Percentiles rank a stretch among this genome's conserved stretches.
Evolutionary conservation across 169 alveolate species (phyloP).

Genomic region (Cryptosporidium sp.): DNA sequence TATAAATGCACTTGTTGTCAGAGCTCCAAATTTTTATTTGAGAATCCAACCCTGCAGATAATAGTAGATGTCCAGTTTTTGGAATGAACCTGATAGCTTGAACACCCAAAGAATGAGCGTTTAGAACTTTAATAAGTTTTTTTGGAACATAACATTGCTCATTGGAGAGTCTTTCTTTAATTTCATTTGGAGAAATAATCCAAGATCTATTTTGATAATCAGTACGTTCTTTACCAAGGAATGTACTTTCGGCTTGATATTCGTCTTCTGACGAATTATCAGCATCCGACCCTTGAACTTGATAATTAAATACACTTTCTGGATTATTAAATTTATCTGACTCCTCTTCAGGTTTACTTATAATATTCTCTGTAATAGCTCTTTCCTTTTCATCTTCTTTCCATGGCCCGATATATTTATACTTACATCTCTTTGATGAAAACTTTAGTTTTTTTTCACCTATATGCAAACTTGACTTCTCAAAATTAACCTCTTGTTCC

Average conservation of each 20-base stretch:
- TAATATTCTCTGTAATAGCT: background rate
- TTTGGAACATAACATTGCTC: slow-evolving; percentile 91
- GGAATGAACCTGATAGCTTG: slow-evolving; percentile 93
- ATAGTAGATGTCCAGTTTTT: slow-evolving; percentile 92
- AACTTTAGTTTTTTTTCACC: background rate
- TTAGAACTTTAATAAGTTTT: slow-evolving; percentile 90
- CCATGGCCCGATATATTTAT: slow-evolving; percentile 52
- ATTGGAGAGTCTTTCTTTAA: slow-evolving; percentile 21
- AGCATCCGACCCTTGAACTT: background rate
- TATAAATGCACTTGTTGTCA: slow-evolving; percentile 90
- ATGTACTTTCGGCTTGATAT: slow-evolving; percentile 22
- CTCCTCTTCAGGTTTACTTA: background rate
- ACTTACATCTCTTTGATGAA: background rate
- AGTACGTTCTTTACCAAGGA: slow-evolving; percentile 37
- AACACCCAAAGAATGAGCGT: slow-evolving; percentile 95
- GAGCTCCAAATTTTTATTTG: slow-evolving; percentile 94
- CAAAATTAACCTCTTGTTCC: background rate
- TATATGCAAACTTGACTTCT: background rate
- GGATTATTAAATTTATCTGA: background rate
- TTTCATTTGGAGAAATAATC: slow-evolving; percentile 61
- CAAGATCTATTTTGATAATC: slow-evolving; percentile 71
- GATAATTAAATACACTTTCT: background rate
- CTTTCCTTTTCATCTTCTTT: background rate
- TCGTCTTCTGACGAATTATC: background rate
- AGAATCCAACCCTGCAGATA: slow-evolving; percentile 93